Conservation (phyloP, 2,329 filamentous ascomycete genomes). For the Ascocoryne sarcoides region DNA sequence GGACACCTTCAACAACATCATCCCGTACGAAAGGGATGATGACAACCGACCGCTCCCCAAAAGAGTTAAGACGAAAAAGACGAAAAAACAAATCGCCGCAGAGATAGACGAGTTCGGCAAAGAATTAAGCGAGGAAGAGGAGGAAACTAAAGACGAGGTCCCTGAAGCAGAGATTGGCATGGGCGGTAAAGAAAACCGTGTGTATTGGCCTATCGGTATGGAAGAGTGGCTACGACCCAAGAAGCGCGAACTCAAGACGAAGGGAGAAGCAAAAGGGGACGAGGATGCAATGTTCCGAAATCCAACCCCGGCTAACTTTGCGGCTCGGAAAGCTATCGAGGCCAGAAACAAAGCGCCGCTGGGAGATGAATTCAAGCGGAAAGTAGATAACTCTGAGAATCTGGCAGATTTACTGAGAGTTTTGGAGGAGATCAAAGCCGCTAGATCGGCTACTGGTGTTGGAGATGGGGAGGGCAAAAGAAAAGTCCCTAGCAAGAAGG, state of each 20-base stretch:
- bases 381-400: slow-evolving; percentile 12
- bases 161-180: slow-evolving; percentile 64
- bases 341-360: slow-evolving; percentile 16
- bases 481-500: slow-evolving; percentile 10
- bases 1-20: slow-evolving; percentile 64
- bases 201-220: slow-evolving; percentile 86
- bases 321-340: slow-evolving; percentile 17
- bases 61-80: slow-evolving; percentile 33
- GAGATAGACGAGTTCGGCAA: slow-evolving; percentile 29
- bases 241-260: slow-evolving; percentile 58
- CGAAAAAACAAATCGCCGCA: slow-evolving; percentile 30
- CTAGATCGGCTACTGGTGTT: slow-evolving; percentile 1
- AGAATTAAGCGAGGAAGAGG: slow-evolving; percentile 30
- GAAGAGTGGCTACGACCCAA: slow-evolving; percentile 81
- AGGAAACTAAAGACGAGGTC: slow-evolving; percentile 31
- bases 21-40: slow-evolving; percentile 68
- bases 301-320: slow-evolving; percentile 24
- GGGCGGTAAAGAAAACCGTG: slow-evolving; percentile 72
- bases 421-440: slow-evolving; percentile 18
- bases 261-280: slow-evolving; percentile 25
- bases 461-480: slow-evolving; percentile 4
- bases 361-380: slow-evolving; percentile 15
- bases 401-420: slow-evolving; percentile 22
- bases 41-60: slow-evolving; percentile 55
- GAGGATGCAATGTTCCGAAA: slow-evolving; percentile 28